A percentile compares a stretch with the other conserved stretches of the same genome.
These are phyloP conservation scores for Cryptomeria japonica DNA, from an alignment of 75 land plant species.

Conservation along the genomic window DNA sequence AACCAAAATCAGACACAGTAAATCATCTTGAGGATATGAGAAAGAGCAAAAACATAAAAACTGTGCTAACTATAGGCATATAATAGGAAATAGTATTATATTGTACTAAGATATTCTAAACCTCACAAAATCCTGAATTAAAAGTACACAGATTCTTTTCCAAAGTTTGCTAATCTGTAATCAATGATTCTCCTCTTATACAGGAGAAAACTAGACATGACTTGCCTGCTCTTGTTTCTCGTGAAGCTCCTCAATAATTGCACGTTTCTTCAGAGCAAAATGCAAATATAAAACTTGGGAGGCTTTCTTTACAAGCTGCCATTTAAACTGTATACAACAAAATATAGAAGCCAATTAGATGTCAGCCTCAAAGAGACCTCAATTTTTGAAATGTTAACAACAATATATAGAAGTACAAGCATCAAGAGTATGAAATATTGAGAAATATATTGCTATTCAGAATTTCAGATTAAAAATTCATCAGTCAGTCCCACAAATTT, in stretches of 20 bases:
- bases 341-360: background rate
- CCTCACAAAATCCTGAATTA: background rate
- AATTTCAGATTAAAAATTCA: background rate
- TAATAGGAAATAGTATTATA: background rate
- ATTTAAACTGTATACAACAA: conserved; percentile 62
- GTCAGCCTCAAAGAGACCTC: background rate
- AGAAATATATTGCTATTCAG: background rate
- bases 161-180: background rate
- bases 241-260: conserved; percentile 82
- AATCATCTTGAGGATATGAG: background rate
- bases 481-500: background rate
- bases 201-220: background rate
- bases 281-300: conserved; percentile 86
- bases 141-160: background rate
- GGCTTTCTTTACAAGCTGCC: conserved; percentile 85
- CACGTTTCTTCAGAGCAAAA: conserved; percentile 77
- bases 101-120: background rate
- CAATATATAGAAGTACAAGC: background rate
- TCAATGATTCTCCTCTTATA: background rate
- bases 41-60: background rate
- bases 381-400: background rate
- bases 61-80: background rate
- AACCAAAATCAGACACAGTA: background rate
- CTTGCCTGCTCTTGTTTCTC: conserved; percentile 96
- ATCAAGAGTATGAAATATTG: background rate